Base-by-base conservation (phyloP, 2,329 filamentous ascomycete species). In the Aureobasidium mangrovei region DNA sequence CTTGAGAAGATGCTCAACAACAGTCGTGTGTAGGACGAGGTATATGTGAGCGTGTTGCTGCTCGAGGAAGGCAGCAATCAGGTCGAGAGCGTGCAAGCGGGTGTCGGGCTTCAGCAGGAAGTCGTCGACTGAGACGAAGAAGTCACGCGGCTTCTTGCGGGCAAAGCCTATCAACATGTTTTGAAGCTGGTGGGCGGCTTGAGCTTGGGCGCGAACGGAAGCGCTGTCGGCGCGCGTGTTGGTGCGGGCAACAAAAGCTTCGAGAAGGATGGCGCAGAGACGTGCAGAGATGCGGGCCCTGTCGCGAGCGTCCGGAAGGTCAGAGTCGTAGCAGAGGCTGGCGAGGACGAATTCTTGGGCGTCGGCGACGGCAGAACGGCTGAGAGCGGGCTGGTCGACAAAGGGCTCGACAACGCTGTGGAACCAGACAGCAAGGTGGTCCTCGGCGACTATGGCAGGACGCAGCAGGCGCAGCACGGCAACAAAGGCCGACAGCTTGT, bases 11-110 rank as follows among this genome's bases (percentile, higher is more conserved):
- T 85, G 82, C 56, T 79, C 77, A 60, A 93, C 84, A 1, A 93
- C 73, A 0, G 82, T 78, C 1, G 86, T 91, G 60, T 89, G 78
- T 4, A 86, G 70, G 35, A 90, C 80, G 40, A 84, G 76, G 64
- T 93, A 81, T 1, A 93, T 74, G 69, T 91, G 88, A 4, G 88
- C 87, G n/a, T 87, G 85, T 60, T 89, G 84, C 56, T 82, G 79
- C 59, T 84, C 80, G 36, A 93, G 78, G 60, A 89, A 91, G 42
- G 84, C 80, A 63, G 82, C 83, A 12, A 93, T 73, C 8, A 93
- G 75, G 18, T 79, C 78, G 31, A 91, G 69, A 7, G 81, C 77
- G 57, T 81, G 79, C 53, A 82, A 77, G 24, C 88, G 82, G 57
- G 81, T 78, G 24, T 81, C 76, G 58, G 77, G 81, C 58, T 81